These are phyloP conservation scores for Beauveria brongniartii DNA, from an alignment of 2,329 filamentous ascomycete species.

Conservation along the genomic window DNA sequence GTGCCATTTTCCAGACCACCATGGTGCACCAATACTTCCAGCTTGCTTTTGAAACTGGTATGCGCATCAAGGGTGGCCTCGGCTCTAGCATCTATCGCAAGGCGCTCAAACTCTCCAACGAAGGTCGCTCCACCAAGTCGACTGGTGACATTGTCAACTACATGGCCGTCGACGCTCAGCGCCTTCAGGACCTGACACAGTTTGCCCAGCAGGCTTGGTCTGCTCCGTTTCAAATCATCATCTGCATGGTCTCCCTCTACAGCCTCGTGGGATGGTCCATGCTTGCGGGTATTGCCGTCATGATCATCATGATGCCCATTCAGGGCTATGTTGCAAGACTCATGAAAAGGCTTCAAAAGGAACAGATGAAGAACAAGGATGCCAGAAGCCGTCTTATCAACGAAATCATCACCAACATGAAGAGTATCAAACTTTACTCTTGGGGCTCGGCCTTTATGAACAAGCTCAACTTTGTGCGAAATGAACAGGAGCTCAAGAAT, in stretches of 20 bases:
- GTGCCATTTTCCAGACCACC: conserved; percentile 77
- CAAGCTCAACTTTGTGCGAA: conserved; percentile 91
- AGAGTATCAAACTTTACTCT: conserved; percentile 97
- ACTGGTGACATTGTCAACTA: conserved; percentile 99
- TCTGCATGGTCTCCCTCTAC: conserved; percentile 95
- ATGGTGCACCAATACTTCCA: conserved; percentile 98
- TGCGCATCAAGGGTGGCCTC: conserved; percentile 89
- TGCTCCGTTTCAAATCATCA: conserved; percentile 87
- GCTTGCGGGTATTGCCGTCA: conserved; percentile 88
- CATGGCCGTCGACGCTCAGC: conserved; percentile 97
- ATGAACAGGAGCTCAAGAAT: conserved; percentile 91
- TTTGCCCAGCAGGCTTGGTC: conserved; percentile 96
- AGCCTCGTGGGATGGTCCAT: conserved; percentile 92
- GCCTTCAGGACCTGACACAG: conserved; percentile 88
- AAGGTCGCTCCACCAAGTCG: conserved; percentile 79
- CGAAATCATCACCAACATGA: conserved; percentile 99
- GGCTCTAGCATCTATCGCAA: conserved; percentile 91
- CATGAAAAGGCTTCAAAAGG: conserved; percentile 91
- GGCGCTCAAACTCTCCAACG: conserved; percentile 81
- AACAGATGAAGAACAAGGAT: conserved; percentile 99
- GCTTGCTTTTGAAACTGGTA: conserved; percentile 85
- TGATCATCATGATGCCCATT: conserved; percentile 95
- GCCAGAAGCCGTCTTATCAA: conserved; percentile 87
- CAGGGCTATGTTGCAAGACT: conserved; percentile 86
- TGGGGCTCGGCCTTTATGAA: conserved; percentile 98